Evolutionary conservation across 371 early-diverging fungal species (phyloP), one percentile per base, ranked within the genome.

Genomic region (Lichtheimia corymbifera): DNA sequence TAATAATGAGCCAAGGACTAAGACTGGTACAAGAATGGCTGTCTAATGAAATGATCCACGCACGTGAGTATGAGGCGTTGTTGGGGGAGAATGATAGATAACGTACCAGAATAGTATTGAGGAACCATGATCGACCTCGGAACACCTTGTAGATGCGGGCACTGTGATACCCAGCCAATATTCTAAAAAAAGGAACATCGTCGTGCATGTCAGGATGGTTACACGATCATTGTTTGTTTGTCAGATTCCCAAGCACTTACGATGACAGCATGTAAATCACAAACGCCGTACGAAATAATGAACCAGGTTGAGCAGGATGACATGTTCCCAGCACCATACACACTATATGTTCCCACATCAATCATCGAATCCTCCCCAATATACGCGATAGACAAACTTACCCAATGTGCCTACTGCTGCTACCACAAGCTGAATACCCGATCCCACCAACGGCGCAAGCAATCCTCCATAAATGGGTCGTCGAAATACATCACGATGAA

Each of bases 391-490:
- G 22, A 12, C 6, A 4, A 4, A 2, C 53, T 66, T 73, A 73
- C 74, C 60, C 2, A 73, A 40, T 11, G 69, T 61, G 11, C 61
- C 61, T 12, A 59, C 11, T n/a, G 54, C 25, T 2, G 66, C 64
- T 1, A 64, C 43, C 18, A 73, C 35, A 0, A 75, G 50, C 44
- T 80, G 80, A 20, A 77, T 62, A 15, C 80, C 80, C 4, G 76
- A 61, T 24, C 80, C 80, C 53, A 80, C 56, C 1, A 80, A 27
- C 27, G 80, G 80, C 30, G 80, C 73, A 50, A 80, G 62, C 15
- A 80, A 51, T 1, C 80, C 80, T 35, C 77, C 80, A 57, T 77
- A 80, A 28, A 75, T 65, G 13, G 80, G 80, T 17, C 80, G 58
- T 62, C 80, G 59, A 50, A 80, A 80, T 1, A 80, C 80, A 65